Percentiles rank a stretch among this genome's conserved stretches.
phyloP scores from a whole-genome alignment of 176 grass and related monocot species.

The Melocanna baccifera region DNA sequence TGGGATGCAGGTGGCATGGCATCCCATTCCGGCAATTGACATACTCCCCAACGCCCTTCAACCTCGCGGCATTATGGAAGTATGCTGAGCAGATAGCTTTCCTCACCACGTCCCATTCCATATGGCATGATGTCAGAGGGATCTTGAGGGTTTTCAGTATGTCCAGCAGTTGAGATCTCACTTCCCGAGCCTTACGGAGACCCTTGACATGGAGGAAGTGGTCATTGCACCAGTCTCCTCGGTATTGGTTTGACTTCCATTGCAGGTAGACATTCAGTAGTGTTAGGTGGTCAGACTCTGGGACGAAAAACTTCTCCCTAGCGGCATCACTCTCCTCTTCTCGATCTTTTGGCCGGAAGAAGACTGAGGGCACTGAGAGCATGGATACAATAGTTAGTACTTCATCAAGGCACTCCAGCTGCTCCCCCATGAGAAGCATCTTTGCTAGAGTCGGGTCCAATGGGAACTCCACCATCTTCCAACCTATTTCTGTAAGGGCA shows the following conservation, averaged over 20 bases:
- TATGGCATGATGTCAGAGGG: conserved; percentile 70
- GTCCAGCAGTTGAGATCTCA: conserved; percentile 85
- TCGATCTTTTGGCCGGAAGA: conserved; percentile 94
- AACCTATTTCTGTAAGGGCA: conserved; percentile 80
- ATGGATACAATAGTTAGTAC: conserved; percentile 97
- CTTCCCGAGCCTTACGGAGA: conserved; percentile 88
- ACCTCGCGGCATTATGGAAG: conserved; percentile 85
- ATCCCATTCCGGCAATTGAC: conserved; percentile 95
- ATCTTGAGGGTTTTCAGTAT: conserved; percentile 90
- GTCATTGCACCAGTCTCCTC: conserved; percentile 97
- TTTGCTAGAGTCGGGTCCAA: conserved; percentile 93
- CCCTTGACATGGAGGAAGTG: conserved; percentile 97
- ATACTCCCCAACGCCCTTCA: conserved; percentile 93
- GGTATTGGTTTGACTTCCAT: conserved; percentile 93
- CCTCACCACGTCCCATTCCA: conserved; percentile 93
- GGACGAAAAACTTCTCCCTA: conserved; percentile 97
- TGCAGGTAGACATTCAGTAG: conserved; percentile 90
- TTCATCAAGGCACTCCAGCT: conserved; percentile 80
- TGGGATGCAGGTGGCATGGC: conserved; percentile 93
- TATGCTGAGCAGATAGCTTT: conserved; percentile 94
- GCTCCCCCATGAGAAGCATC: conserved; percentile 96
- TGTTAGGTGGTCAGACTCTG: conserved; percentile 93
- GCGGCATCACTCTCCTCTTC: conserved; percentile 93
- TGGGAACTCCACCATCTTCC: conserved; percentile 99
- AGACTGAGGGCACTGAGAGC: conserved; percentile 97